Percentiles rank a stretch among this genome's conserved stretches.
Evolutionary conservation across 2,329 filamentous ascomycete genomes (phyloP).

Genomic region (Incumbomyces delicatus): DNA sequence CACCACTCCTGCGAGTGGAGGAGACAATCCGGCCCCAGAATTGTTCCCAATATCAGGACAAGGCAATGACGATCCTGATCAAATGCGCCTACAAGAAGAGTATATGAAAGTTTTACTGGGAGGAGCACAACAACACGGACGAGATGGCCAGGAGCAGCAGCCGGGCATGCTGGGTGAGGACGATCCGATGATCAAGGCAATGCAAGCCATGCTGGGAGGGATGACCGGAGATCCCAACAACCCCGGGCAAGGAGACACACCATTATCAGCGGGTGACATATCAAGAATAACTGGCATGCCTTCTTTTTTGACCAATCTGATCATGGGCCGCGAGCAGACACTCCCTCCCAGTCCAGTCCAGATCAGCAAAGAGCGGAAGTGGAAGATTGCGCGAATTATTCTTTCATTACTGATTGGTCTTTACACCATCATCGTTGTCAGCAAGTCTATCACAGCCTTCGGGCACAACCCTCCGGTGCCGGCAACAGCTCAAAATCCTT

Average conservation of each 20-base stretch:
- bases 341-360: constrained; percentile 29
- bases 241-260: not conserved
- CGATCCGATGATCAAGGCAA: constrained; percentile 46
- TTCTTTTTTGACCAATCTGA: constrained; percentile 28
- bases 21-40: constrained; percentile 12
- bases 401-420: constrained; percentile 48
- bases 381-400: constrained; percentile 49
- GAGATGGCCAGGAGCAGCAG: constrained; percentile 24
- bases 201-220: constrained; percentile 42
- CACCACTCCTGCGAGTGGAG: constrained; percentile 11
- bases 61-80: constrained; percentile 20
- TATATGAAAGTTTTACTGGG: constrained; percentile 23
- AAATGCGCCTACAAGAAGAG: constrained; percentile 33
- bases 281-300: constrained; percentile 21
- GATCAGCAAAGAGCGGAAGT: constrained; percentile 32
- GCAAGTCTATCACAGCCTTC: constrained; percentile 28
- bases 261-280: constrained; percentile 16
- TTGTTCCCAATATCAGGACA: constrained; percentile 9
- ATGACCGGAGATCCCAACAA: constrained; percentile 9
- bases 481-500: constrained; percentile 36
- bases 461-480: constrained; percentile 34
- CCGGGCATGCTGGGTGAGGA: constrained; percentile 24
- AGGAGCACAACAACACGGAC: constrained; percentile 12
- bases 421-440: constrained; percentile 38
- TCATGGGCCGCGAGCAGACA: constrained; percentile 28